A percentile compares a stretch with the other conserved stretches of the same genome.
Evolutionary conservation across 805 yeast genomes (phyloP).

Genomic region (Cyberlindnera amylophila): DNA sequence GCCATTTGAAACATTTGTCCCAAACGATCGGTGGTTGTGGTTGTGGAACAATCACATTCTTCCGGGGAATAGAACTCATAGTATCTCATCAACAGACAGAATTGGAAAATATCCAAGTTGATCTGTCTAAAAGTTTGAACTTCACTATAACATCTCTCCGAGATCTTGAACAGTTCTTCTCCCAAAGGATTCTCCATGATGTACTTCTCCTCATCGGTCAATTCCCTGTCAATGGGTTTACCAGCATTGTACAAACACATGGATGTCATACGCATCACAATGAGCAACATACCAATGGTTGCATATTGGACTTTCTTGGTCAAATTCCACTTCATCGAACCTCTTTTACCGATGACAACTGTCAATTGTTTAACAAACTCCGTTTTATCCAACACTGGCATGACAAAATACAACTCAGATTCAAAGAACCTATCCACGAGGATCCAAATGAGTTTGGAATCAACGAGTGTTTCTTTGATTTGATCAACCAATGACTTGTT

Average conservation of each 20-base stretch:
- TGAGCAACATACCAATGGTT: slow-evolving; percentile 18
- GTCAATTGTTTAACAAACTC: slow-evolving; percentile 16
- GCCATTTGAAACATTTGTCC: slow-evolving; percentile 24
- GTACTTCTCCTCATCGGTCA: slow-evolving; percentile 15
- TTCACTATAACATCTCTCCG: slow-evolving; percentile 15
- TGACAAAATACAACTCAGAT: slow-evolving; percentile 19
- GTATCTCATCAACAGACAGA: slow-evolving; percentile 15
- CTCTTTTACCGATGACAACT: slow-evolving; percentile 19
- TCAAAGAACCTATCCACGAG: slow-evolving; percentile 24
- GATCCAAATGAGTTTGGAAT: slow-evolving; percentile 24
- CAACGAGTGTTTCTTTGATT: slow-evolving; percentile 10
- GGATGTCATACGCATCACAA: slow-evolving; percentile 25
- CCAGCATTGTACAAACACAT: slow-evolving; percentile 21
- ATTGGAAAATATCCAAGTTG: slow-evolving; percentile 20
- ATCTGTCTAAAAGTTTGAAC: slow-evolving; percentile 14
- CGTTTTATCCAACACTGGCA: slow-evolving; percentile 20
- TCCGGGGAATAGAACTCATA: slow-evolving; percentile 23
- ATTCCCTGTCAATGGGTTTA: slow-evolving; percentile 5
- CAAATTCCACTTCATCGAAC: slow-evolving; percentile 10
- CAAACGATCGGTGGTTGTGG: slow-evolving; percentile 15
- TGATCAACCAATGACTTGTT: slow-evolving; percentile 1
- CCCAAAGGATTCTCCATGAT: slow-evolving; percentile 19
- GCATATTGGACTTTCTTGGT: slow-evolving; percentile 20
- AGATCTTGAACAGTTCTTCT: slow-evolving; percentile 11
- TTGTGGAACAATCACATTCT: slow-evolving; percentile 24